These are phyloP conservation scores for Cordyceps militaris DNA, from an alignment of 2,329 filamentous ascomycete species.

Conservation along the genomic window DNA sequence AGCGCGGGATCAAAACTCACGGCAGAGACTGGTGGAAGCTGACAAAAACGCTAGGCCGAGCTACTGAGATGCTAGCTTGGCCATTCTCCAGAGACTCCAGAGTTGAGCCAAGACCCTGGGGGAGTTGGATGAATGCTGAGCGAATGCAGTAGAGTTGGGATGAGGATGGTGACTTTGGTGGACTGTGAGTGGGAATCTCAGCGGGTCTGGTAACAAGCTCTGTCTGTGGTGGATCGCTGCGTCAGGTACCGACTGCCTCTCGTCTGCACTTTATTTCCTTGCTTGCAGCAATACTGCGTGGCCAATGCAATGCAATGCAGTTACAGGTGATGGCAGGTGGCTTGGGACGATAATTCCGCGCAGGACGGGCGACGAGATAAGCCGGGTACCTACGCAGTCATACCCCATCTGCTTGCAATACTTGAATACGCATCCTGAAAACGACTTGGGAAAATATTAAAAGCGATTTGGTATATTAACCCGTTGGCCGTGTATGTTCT, in stretches of 20 bases:
- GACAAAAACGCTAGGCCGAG: background rate
- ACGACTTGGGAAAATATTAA: too few species aligned
- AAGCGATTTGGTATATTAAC: too few species aligned
- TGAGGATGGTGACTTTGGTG: background rate
- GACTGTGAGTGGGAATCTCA: background rate
- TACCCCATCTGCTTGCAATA: too few species aligned
- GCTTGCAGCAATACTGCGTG: too few species aligned
- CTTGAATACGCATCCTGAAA: too few species aligned
- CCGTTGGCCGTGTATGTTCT: too few species aligned
- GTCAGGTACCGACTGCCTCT: background rate
- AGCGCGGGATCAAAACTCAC: background rate
- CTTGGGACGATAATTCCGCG: too few species aligned
- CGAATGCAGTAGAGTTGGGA: background rate
- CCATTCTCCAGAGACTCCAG: background rate
- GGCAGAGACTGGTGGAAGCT: background rate
- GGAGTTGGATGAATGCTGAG: background rate
- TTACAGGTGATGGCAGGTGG: background rate
- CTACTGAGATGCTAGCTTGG: background rate
- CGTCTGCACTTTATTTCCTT: background rate
- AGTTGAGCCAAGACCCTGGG: background rate
- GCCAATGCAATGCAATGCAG: background rate
- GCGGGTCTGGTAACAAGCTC: background rate
- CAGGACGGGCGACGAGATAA: too few species aligned
- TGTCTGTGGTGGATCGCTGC: background rate
- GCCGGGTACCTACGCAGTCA: too few species aligned